Evolutionary conservation across 2,329 filamentous ascomycete genomes (phyloP), one percentile per base, ranked within the genome.

Genomic region (Aureobasidium sp.): DNA sequence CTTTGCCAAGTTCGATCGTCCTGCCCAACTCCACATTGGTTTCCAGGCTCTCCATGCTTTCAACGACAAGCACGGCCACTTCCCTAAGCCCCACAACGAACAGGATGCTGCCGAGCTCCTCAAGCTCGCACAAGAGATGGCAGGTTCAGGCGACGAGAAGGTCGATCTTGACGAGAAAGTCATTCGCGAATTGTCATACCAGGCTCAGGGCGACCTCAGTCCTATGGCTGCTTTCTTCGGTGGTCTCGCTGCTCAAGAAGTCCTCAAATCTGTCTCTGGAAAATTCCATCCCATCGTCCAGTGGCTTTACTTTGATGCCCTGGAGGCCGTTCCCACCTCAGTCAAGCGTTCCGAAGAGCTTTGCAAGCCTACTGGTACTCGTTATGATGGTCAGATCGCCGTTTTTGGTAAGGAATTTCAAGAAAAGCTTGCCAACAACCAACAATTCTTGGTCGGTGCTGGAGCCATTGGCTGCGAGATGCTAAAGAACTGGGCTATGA

Each of bases 401-500:
- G 94, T 99, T 1, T 96, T 99, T 67, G 94, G 94, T 65, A 88
- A 84, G 70, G 90, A 96, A 66, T 99, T 87, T 76, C 94, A 99
- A 76, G 88, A 96, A 57, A 97, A 96, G 81, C 84, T 99, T 68
- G 84, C 88, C 64, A 96, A 97, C 70, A 77, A 94, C 65, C 94
- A 87, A 71, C 86, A 97, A 70, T 99, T 99, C 80, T 82, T 99
- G 61, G 94, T 99, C 63, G 94, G 94, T 68, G 91, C 94, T 51
- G 94, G 94, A 70, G 94, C 95, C 66, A 99, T 99, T 74, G 94
- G 94, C 49, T 99, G 94, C 72, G 94, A 99, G 73, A 99, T 97
- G 89, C 80, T 99, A 68, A 99, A 99, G 84, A 97, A 97, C 76
- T 99, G 94, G 92, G 93, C 95, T 39, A 95, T 99, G 92, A 96